Conservation (phyloP, 768 basidiomycete genomes). For the Tubosaeta sp. region DNA sequence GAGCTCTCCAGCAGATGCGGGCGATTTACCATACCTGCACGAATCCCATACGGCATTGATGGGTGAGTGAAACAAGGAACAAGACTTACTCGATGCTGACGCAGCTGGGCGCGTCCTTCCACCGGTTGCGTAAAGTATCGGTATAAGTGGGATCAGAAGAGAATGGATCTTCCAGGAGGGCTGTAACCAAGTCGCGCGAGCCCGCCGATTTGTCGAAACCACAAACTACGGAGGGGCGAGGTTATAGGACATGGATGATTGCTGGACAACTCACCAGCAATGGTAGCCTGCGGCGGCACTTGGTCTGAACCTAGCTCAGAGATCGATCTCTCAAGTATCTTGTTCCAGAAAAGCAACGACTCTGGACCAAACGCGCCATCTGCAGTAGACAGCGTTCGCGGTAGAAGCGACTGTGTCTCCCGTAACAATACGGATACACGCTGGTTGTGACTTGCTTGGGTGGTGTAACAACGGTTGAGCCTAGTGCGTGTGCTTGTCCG, state of each 20-base stretch:
- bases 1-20: slow-evolving; percentile 23
- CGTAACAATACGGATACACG: slow-evolving; percentile 46
- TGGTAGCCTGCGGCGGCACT: slow-evolving; percentile 34
- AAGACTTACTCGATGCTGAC: slow-evolving; percentile 27
- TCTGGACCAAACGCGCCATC: slow-evolving; percentile 20
- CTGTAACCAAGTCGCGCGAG: slow-evolving; percentile 58
- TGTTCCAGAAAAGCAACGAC: slow-evolving; percentile 45
- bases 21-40: slow-evolving; percentile 22
- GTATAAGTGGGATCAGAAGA: slow-evolving; percentile 45
- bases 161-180: slow-evolving; percentile 69
- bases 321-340: slow-evolving; percentile 35
- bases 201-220: slow-evolving; percentile 52
- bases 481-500: neutral
- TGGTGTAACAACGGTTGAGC: neutral
- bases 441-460: neutral
- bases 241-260: slow-evolving; percentile 2
- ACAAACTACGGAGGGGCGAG: slow-evolving; percentile 44
- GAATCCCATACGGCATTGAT: neutral
- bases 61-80: neutral
- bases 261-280: slow-evolving; percentile 42
- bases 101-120: slow-evolving; percentile 34
- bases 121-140: slow-evolving; percentile 44
- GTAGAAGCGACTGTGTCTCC: slow-evolving; percentile 44
- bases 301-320: slow-evolving; percentile 30
- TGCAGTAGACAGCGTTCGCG: slow-evolving; percentile 35